A percentile compares a stretch with the other conserved stretches of the same genome.
phyloP scores from a whole-genome alignment of 371 early-diverging fungal genomes.

The Rhizomucor miehei region DNA sequence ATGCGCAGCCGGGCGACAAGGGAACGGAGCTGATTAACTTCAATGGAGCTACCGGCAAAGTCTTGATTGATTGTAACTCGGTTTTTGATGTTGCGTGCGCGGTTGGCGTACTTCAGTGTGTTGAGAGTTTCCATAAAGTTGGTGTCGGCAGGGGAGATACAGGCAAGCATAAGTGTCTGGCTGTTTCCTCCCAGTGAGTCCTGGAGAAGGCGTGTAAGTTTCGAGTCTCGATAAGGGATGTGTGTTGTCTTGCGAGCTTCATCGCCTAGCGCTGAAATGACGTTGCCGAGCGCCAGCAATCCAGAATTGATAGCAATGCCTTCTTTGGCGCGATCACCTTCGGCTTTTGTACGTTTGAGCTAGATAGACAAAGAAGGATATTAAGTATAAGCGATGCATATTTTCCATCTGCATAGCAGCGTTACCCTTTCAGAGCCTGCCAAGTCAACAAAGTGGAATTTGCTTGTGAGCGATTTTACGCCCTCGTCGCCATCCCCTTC shows the following conservation, averaged over 20 bases:
- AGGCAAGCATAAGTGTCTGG: slow-evolving; percentile 91
- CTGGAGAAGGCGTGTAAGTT: slow-evolving; percentile 97
- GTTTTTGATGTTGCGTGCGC: slow-evolving; percentile 87
- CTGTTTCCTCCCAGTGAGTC: slow-evolving; percentile 97
- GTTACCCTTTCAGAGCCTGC: slow-evolving; percentile 77
- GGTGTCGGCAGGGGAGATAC: slow-evolving; percentile 78
- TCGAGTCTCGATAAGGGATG: slow-evolving; percentile 97
- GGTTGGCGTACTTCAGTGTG: slow-evolving; percentile 90
- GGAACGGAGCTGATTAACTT: slow-evolving; percentile 71
- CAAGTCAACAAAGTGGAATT: slow-evolving; percentile 96
- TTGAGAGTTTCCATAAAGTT: slow-evolving; percentile 90
- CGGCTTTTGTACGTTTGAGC: slow-evolving; percentile 93
- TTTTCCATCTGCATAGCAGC: background rate
- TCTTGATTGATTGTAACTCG: slow-evolving; percentile 78
- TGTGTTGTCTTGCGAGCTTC: slow-evolving; percentile 64
- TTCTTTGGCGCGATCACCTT: slow-evolving; percentile 94
- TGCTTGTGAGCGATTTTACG: slow-evolving; percentile 38
- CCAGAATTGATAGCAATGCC: slow-evolving; percentile 98
- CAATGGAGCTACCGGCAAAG: slow-evolving; percentile 54
- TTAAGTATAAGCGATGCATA: background rate
- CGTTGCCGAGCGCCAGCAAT: slow-evolving; percentile 96
- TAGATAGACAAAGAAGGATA: slow-evolving; percentile 14
- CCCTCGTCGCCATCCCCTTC: slow-evolving; percentile 9
- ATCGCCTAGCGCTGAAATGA: slow-evolving; percentile 96
- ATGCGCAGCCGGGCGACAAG: slow-evolving; percentile 68